Evolutionary conservation across 768 basidiomycete genomes (phyloP), one percentile per base, ranked within the genome.

Genomic region (Leccinum truebloodii): DNA sequence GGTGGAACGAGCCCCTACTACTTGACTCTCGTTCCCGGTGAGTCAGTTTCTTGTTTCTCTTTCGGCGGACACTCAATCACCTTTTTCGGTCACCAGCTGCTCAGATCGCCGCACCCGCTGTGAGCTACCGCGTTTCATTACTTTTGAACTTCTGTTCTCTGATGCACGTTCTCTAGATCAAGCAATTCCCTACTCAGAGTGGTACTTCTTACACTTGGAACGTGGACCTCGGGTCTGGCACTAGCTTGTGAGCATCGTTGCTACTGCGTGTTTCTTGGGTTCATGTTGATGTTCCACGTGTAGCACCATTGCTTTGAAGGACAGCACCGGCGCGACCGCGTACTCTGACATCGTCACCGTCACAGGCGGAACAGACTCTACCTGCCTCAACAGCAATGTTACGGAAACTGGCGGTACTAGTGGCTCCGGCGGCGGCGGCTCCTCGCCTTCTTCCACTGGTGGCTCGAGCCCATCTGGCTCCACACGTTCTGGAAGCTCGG

Each of bases 1-100:
- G 82, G 76, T 4, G 87, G 88, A 34, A 52, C 58, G 0, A 24
- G 76, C 0, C 89, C 89, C 1, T 91, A 81, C 74, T 92, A 76
- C 70, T 58, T 90, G 54, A 76, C 82, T 10, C 64, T 88, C 55
- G 64, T 88, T 44, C 89, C 89, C 52, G 86, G 88, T 89, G 63
- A 34, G 81, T 63, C 10, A 6, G 0, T 0, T 1, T 0, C 0
- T 3, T 6, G 26, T 37, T 14, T 10, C 10, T 49, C 3, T 32
- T 26, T 26, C 8, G 9, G 4, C 16, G 24, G 22, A 37, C 12
- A 6, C 53, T 34, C 18, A 30, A 54, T 28, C 14, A 18, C n/a
- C 4, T 35, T 30, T 35, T 35, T 20, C 48, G 60, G 32, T 51
- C 20, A 53, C 22, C 63, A 89, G 89, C 79, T 61, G 83, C 81